Base-by-base conservation (phyloP, 768 basidiomycete species). In the Lactifluus rugatus region DNA sequence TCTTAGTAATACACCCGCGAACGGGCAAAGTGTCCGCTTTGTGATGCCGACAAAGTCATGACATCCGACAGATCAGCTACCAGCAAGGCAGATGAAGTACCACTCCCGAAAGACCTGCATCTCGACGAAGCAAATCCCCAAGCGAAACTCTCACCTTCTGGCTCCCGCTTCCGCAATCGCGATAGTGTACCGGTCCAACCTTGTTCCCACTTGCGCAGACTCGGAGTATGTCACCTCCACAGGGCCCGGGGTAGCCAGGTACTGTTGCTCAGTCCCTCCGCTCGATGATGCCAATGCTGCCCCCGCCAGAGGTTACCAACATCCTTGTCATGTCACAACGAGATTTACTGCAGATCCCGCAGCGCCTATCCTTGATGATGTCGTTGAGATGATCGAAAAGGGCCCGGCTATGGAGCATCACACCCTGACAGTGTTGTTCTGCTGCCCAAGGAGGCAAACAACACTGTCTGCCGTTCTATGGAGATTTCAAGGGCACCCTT, bases 1-100 rank as follows among this genome's bases (percentile, higher is more conserved):
- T 62, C 75, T 89, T 26, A 79, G 78, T 3, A 82, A 82, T 48
- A 84, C 85, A 0, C 87, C 87, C 16, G 85, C 83, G 3, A 86
- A 85, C 11, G 86, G 87, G n/a, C 82, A 83, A 67, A 87, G 82
- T 59, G 87, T 89, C 42, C 82, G 87, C 6, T 88, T 89, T 77
- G 81, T 26, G 82, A 86, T 53, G 82, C 81, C 13, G 84, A 79
- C 72, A 82, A 77, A 61, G 73, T 79, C 23, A 80, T 84, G 65
- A 85, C 76, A 49, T 83, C 84, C n/a, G 82, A 87, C 45, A 71
- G 76, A 21, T 85, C 84, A 17, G 69, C 73, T 44, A 75, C 77
- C 47, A 71, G 67, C 54, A 69, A 73, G 48, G 67, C 66, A 16
- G 67, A 68, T 10, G 68, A 70, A 16, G 49, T 63, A 0, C 65